Evolutionary conservation across 495 filamentous ascomycete species (phyloP).

Genomic region (Aspergillus nanangensis): DNA sequence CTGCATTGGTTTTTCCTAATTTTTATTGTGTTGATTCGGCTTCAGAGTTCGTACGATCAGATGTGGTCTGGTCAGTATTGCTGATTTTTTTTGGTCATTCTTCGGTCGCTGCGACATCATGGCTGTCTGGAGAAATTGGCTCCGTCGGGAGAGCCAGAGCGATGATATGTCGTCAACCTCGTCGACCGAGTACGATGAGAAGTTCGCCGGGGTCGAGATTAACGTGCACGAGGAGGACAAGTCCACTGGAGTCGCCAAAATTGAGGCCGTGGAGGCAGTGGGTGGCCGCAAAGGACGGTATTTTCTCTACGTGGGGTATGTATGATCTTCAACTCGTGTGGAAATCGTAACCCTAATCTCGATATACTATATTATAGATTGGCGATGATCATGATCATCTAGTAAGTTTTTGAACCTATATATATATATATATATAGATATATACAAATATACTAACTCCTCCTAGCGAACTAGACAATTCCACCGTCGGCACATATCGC

Average conservation of each 20-base stretch:
- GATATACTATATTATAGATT: constrained; percentile 6
- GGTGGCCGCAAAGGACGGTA: constrained; percentile 39
- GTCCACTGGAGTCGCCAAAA: constrained; percentile 22
- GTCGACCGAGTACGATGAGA: constrained; percentile 7
- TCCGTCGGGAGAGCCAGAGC: not conserved
- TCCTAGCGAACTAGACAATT: constrained; percentile 39
- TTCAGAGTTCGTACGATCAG: no score
- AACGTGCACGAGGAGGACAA: constrained; percentile 2
- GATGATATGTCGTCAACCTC: not conserved
- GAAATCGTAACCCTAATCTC: constrained; percentile 10
- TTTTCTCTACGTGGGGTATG: constrained; percentile 39
- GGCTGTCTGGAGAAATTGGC: constrained; percentile 2
- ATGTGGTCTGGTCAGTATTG: no score
- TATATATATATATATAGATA: no score
- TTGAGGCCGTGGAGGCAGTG: constrained; percentile 38
- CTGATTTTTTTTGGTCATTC: no score
- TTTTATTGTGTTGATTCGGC: no score
- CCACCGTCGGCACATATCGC: constrained; percentile 42
- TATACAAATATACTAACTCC: not conserved
- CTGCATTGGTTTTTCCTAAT: not conserved
- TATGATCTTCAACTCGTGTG: not conserved
- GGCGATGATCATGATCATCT: constrained; percentile 44
- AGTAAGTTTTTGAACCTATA: constrained; percentile 23
- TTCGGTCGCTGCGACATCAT: not conserved
- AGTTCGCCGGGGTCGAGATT: constrained; percentile 7